Conservation (phyloP, 2,329 filamentous ascomycete genomes). For the Fusarium tanahbumbuense region DNA sequence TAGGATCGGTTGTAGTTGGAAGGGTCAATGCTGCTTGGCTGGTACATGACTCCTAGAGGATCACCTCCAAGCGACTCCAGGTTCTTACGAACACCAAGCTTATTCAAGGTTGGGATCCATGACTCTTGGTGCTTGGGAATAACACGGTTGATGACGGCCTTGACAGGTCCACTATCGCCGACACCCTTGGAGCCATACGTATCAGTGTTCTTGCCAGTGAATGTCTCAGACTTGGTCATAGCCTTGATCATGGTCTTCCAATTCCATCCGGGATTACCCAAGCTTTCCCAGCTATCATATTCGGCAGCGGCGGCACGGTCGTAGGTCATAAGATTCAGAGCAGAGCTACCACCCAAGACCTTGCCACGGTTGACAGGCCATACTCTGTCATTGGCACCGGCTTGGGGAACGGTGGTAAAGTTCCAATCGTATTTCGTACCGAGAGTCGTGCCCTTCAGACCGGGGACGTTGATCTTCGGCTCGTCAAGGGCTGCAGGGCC, state of each 20-base stretch:
- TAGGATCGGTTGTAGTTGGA: conserved; percentile 61
- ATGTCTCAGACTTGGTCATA: conserved; percentile 36
- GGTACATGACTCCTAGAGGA: conserved; percentile 59
- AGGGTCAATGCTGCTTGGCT: conserved; percentile 60
- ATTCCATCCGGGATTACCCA: conserved; percentile 54
- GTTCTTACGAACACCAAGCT: conserved; percentile 52
- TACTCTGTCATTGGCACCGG: conserved; percentile 35
- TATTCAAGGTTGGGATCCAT: conserved; percentile 58
- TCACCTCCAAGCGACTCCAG: conserved; percentile 60
- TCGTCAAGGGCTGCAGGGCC: conserved; percentile 13
- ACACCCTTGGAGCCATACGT: conserved; percentile 38
- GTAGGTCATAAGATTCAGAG: conserved; percentile 49
- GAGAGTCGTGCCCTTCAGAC: conserved; percentile 26
- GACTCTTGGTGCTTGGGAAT: conserved; percentile 56
- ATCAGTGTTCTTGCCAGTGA: conserved; percentile 39
- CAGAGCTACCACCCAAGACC: conserved; percentile 47
- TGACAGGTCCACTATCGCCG: conserved; percentile 28
- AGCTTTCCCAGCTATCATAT: conserved; percentile 52
- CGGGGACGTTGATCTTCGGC: conserved; percentile 22
- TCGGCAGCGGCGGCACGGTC: conserved; percentile 45
- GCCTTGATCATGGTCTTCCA: conserved; percentile 46
- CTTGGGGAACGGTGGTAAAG: conserved; percentile 47
- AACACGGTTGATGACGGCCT: conserved; percentile 54
- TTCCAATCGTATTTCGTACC: conserved; percentile 48
- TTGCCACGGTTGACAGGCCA: conserved; percentile 41